Conservation (phyloP, 176 grass and related monocot genomes). For the Avena atlantica region DNA sequence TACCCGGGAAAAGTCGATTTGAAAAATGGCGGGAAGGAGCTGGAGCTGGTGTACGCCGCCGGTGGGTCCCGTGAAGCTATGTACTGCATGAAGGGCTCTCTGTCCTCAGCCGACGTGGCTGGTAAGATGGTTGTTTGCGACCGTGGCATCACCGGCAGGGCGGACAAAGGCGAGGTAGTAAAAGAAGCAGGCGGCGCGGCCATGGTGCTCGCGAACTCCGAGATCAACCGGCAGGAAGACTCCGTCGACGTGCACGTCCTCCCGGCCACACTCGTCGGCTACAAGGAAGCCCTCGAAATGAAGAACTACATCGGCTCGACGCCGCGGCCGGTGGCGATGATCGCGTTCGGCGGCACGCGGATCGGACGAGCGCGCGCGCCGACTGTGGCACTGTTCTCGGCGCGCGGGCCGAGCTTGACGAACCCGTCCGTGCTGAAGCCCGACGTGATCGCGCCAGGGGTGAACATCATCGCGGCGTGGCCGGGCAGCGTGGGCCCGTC, state of each 20-base stretch:
- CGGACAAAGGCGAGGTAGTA: conserved; percentile 79
- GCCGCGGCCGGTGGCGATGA: conserved; percentile 43
- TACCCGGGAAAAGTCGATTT: conserved; percentile 65
- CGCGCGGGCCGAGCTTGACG: conserved; percentile 76
- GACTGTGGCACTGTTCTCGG: conserved; percentile 77
- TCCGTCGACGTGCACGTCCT: conserved; percentile 87
- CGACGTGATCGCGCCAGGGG: conserved; percentile 75
- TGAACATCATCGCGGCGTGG: conserved; percentile 99
- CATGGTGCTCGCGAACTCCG: conserved; percentile 81
- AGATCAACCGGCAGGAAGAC: conserved; percentile 81
- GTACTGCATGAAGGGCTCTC: conserved; percentile 77
- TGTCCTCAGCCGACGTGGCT: conserved; percentile 51
- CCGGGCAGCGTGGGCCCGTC: conserved; percentile 68
- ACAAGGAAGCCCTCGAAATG: conserved; percentile 56
- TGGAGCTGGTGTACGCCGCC: conserved; percentile 68
- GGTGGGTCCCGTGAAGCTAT: conserved; percentile 57
- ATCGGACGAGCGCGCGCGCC: conserved; percentile 59
- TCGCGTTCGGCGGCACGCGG: conserved; percentile 73
- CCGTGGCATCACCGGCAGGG: conserved; percentile 71
- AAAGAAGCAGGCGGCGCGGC: conserved; percentile 65
- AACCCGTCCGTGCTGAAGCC: conserved; percentile 84
- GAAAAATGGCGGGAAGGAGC: conserved; percentile 69
- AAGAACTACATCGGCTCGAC: conserved; percentile 77
- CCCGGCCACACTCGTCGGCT: conserved; percentile 68
- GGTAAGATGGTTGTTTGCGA: conserved; percentile 90